phyloP scores from a whole-genome alignment of 2,329 filamentous ascomycete genomes.

The Colletotrichum godetiae region DNA sequence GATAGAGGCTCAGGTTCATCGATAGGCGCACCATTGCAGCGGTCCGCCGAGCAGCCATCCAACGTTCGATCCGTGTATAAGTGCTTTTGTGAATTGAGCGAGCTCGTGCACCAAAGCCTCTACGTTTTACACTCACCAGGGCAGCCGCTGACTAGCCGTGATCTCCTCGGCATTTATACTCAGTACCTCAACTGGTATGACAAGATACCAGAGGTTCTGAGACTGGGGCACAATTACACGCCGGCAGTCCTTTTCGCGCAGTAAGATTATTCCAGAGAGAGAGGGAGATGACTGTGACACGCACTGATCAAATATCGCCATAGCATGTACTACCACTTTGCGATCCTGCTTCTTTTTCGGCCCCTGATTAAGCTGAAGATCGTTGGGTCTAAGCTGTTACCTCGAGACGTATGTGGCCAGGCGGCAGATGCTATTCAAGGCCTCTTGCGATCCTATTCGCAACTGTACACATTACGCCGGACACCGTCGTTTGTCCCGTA shows the following conservation, averaged over 20 bases:
- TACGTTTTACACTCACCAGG: constrained; percentile 80
- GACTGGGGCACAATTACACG: constrained; percentile 75
- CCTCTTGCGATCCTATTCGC: constrained; percentile 66
- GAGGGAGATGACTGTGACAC: background rate
- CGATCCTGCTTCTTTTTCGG: constrained; percentile 78
- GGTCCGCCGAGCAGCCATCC: constrained; percentile 70
- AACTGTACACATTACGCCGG: constrained; percentile 67
- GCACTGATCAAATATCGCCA: background rate
- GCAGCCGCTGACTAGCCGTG: constrained; percentile 71
- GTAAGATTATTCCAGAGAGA: constrained; percentile 60
- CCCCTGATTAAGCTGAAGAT: constrained; percentile 75
- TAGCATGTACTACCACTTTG: constrained; percentile 78
- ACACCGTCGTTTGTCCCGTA: constrained; percentile 72
- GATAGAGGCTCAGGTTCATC: constrained; percentile 11
- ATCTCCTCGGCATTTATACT: constrained; percentile 72
- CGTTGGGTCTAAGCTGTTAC: constrained; percentile 71
- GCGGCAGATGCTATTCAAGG: constrained; percentile 70
- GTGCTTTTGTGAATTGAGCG: constrained; percentile 78
- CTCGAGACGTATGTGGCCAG: constrained; percentile 73
- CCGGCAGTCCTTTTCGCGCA: constrained; percentile 80
- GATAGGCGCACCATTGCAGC: constrained; percentile 63
- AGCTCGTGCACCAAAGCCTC: constrained; percentile 78
- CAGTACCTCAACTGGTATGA: constrained; percentile 80
- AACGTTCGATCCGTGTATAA: constrained; percentile 77
- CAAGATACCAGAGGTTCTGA: constrained; percentile 71